Percentiles rank a stretch among this genome's conserved stretches.
Conservation (phyloP, 768 basidiomycete genomes). For the Dendrothele bispora region DNA sequence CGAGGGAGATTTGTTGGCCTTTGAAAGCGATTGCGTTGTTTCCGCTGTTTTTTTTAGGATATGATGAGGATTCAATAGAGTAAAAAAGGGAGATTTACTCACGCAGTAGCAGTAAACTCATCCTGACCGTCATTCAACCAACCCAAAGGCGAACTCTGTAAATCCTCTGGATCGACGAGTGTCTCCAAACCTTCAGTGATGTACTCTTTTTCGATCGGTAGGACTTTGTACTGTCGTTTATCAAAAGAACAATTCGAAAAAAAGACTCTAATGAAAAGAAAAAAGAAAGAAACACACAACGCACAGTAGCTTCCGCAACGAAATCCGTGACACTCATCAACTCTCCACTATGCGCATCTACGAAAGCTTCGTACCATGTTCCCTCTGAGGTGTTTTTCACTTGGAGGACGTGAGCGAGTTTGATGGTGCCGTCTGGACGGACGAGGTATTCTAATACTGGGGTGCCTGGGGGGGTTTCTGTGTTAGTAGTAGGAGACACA, state of each 20-base stretch:
- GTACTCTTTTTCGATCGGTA: constrained; percentile 39
- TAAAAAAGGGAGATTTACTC: constrained; percentile 34
- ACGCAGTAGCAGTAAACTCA: constrained; percentile 4
- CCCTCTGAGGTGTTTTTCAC: constrained; percentile 39
- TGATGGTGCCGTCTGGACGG: constrained; percentile 24
- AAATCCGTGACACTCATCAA: constrained; percentile 44
- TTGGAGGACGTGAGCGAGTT: constrained; percentile 36
- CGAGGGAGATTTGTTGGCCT: constrained; percentile 22
- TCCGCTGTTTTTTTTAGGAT: constrained; percentile 32
- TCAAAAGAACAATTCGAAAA: no score
- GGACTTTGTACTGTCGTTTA: constrained; percentile 26
- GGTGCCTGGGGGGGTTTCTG: no score
- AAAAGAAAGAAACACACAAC: constrained; percentile 1
- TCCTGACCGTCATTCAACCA: constrained; percentile 41
- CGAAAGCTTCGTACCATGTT: constrained; percentile 47
- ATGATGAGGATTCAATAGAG: background rate
- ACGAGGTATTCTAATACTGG: constrained; percentile 33
- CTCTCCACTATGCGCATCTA: constrained; percentile 41
- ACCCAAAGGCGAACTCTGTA: constrained; percentile 42
- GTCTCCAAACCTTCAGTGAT: constrained; percentile 36
- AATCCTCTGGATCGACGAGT: constrained; percentile 40
- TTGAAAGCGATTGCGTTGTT: constrained; percentile 40
- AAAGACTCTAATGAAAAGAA: background rate
- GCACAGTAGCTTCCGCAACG: constrained; percentile 28
- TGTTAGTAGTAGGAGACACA: no score